Percentiles rank a stretch among this genome's conserved stretches.
Evolutionary conservation across 2,329 filamentous ascomycete species (phyloP).

Genomic region (Plenodomus tracheiphilus): DNA sequence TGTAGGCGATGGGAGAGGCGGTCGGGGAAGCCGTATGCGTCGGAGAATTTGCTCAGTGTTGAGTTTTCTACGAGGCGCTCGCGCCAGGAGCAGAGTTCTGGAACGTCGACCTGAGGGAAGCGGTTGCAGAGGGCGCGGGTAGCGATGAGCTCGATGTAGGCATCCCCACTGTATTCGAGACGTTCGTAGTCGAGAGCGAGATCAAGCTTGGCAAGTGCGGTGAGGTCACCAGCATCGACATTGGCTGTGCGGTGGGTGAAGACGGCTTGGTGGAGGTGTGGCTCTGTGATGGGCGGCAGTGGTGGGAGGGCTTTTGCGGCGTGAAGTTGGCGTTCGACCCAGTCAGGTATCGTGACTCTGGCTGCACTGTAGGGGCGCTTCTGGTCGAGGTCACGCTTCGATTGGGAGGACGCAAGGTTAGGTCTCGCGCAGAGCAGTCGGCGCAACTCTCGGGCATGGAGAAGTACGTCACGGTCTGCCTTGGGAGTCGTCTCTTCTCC

Average conservation of each 20-base stretch:
- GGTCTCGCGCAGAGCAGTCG: constrained; percentile 27
- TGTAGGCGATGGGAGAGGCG: constrained; percentile 58
- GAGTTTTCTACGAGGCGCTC: constrained; percentile 81
- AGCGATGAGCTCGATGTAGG: constrained; percentile 78
- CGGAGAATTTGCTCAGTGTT: constrained; percentile 71
- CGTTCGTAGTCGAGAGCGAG: constrained; percentile 67
- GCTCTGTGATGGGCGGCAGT: constrained; percentile 64
- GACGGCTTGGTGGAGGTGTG: constrained; percentile 62
- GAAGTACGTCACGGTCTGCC: constrained; percentile 30
- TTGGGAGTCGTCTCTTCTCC: constrained; percentile 28
- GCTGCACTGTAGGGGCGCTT: constrained; percentile 26
- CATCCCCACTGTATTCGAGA: constrained; percentile 87
- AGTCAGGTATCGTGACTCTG: constrained; percentile 29
- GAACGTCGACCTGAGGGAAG: constrained; percentile 67
- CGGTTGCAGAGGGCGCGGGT: constrained; percentile 74
- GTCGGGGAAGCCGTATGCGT: constrained; percentile 70
- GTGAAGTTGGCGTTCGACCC: constrained; percentile 29
- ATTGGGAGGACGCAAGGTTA: constrained; percentile 54
- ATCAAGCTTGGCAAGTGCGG: constrained; percentile 19
- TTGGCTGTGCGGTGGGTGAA: constrained; percentile 63
- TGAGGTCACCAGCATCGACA: constrained; percentile 19
- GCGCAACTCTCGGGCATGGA: constrained; percentile 34
- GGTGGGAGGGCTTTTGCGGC: constrained; percentile 53
- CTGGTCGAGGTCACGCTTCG: constrained; percentile 46
- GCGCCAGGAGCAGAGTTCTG: constrained; percentile 73